Base-by-base conservation (phyloP, 345 rosid genomes). In the Streptanthus diversifolius region DNA sequence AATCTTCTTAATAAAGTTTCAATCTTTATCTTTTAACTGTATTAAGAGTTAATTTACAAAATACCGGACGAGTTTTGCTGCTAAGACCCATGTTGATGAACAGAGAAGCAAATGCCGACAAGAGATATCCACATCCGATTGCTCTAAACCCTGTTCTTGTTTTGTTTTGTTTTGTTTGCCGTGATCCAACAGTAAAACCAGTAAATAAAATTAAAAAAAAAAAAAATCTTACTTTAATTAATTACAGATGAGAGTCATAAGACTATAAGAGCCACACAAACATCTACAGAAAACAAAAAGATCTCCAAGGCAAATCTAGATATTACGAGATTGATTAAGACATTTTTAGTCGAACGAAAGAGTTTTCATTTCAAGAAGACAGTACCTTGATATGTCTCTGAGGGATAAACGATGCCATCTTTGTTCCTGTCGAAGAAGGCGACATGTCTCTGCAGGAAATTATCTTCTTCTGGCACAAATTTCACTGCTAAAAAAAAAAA, bases 371-470 rank as follows among this genome's bases (percentile, higher is more conserved):
- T 62, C 7, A 52, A 25, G 1, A 60, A 71, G 54, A 71, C 37
- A 10, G 24, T 47, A 80, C 98, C 98, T 83, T 82, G 71, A 43
- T 75, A 90, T 18, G 96, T 92, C 74, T 92, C 98, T 66, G 85
- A 88, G 1, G 95, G 96, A 74, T 92, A 88, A 36, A 92, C 80
- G 18, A 87, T 5, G 0, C 98, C 98, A 52, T 90, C 98, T 40
- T 84, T 75, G 73, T 92, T 85, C 76, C 83, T 75, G 19, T 92
- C 98, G 62, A 92, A 92, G 82, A 90, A 92, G 59, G 93, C 83
- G 0, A 75, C 98, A 56, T 92, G 98, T 72, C 77, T 87, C 69
- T 90, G 93, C 75, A 92, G 78, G 76, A 80, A 74, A 63, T 79
- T 81, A 56, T 77, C 80, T 47, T 77, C 75, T 51, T 77, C 80